Percentiles rank a stretch among this genome's conserved stretches.
Evolutionary conservation across 2,329 filamentous ascomycete species (phyloP).

Genomic region (Aspergillus pseudoviridinutans): DNA sequence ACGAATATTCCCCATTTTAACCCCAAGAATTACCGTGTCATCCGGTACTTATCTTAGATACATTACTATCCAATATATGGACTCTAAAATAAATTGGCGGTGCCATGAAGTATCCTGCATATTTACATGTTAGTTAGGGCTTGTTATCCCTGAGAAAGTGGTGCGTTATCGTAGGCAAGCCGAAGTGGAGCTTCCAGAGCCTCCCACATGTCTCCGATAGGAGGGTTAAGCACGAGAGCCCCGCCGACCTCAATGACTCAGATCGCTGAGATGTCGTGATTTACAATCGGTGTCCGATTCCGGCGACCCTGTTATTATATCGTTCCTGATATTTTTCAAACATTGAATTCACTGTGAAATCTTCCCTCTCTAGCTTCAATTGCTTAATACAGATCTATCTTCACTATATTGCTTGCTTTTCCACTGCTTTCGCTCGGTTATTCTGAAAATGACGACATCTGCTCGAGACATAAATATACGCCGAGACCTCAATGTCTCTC

Average conservation of each 20-base stretch:
- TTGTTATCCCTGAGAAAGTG: neutral
- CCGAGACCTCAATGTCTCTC: slow-evolving; percentile 46
- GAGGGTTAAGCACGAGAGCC: neutral
- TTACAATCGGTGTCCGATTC: neutral
- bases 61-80: neutral
- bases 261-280: neutral
- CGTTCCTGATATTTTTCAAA: neutral
- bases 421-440: neutral
- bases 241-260: neutral
- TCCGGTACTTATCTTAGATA: neutral
- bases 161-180: neutral
- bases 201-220: neutral
- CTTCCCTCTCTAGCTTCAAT: neutral
- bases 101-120: neutral
- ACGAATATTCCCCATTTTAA: neutral
- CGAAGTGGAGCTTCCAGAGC: neutral
- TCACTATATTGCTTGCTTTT: slow-evolving; percentile 4
- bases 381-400: neutral
- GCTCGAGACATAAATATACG: slow-evolving; percentile 34
- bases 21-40: neutral
- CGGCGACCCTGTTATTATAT: neutral
- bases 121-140: too few species aligned
- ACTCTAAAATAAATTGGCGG: neutral
- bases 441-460: slow-evolving; percentile 19
- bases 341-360: neutral